These are phyloP conservation scores for Alisma plantagoaquatica DNA, from an alignment of 106 monocot genomes.

Conservation along the genomic window DNA sequence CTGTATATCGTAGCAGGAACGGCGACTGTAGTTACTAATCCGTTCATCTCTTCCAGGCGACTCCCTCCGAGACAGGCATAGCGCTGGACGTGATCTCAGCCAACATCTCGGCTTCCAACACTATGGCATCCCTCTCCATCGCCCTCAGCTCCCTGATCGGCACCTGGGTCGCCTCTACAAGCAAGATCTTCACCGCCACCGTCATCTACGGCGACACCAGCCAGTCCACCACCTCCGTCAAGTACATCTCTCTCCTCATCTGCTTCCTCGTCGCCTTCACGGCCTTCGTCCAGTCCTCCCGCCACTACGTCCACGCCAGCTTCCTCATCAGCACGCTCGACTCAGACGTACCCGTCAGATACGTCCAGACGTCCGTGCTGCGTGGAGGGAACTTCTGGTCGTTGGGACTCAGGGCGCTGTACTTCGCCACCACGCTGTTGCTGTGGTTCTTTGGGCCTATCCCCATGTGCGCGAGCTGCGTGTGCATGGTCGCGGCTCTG, in stretches of 20 bases:
- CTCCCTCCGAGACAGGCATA: background rate
- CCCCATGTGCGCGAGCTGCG: slow-evolving; percentile 10
- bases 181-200: background rate
- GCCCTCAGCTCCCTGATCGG: slow-evolving; percentile 15
- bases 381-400: slow-evolving; percentile 10
- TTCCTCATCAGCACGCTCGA: slow-evolving; percentile 13
- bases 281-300: slow-evolving; percentile 14
- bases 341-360: slow-evolving; percentile 8
- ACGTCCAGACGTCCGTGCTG: slow-evolving; percentile 14
- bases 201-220: slow-evolving; percentile 13
- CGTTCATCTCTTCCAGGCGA: slow-evolving; percentile 2
- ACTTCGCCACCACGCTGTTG: slow-evolving; percentile 12
- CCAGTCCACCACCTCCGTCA: slow-evolving; percentile 7
- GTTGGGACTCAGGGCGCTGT: slow-evolving; percentile 9
- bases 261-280: slow-evolving; percentile 19
- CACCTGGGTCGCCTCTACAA: slow-evolving; percentile 11
- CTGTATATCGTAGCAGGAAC: too few relatives aligned
- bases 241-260: slow-evolving; percentile 16
- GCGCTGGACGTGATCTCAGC: slow-evolving; percentile 7
- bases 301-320: slow-evolving; percentile 14
- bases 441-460: slow-evolving; percentile 20
- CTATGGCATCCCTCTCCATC: slow-evolving; percentile 12
- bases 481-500: slow-evolving; percentile 5
- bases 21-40: too few relatives aligned
- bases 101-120: slow-evolving; percentile 10